phyloP scores from a whole-genome alignment of 176 grass and related monocot genomes.

The Rhynchospora breviuscula region DNA sequence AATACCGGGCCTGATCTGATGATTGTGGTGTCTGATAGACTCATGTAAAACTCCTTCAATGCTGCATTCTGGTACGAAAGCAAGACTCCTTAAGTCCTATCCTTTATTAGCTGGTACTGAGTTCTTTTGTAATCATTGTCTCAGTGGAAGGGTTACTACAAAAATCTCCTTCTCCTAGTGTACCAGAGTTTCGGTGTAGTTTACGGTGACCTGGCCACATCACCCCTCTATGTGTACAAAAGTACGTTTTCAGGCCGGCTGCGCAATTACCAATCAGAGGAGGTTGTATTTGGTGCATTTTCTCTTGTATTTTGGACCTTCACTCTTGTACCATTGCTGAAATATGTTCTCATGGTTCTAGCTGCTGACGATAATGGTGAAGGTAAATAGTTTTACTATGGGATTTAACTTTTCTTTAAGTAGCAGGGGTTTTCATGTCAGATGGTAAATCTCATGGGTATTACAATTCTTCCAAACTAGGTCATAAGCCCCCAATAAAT shows the following conservation, averaged over 20 bases:
- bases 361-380: constrained; percentile 83
- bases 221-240: constrained; percentile 85
- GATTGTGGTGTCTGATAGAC: too few species aligned
- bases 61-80: too few species aligned
- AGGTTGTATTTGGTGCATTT: too few species aligned
- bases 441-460: not conserved
- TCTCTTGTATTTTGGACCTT: too few species aligned
- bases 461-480: not conserved
- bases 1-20: not conserved
- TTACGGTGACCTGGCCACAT: constrained; percentile 87
- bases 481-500: not conserved
- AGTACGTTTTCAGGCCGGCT: constrained; percentile 64
- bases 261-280: constrained; percentile 48
- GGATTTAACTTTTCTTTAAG: not conserved
- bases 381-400: constrained; percentile 34
- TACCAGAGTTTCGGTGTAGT: constrained; percentile 98
- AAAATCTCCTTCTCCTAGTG: constrained; percentile 64
- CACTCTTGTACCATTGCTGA: too few species aligned
- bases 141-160: constrained; percentile 55
- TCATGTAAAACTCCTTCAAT: too few species aligned
- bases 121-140: constrained; percentile 8
- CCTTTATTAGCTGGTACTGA: not conserved
- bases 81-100: too few species aligned
- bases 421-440: not conserved
- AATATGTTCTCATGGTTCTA: too few species aligned